Evolutionary conservation across 768 basidiomycete genomes (phyloP).

Genomic region (Mycena crocata): DNA sequence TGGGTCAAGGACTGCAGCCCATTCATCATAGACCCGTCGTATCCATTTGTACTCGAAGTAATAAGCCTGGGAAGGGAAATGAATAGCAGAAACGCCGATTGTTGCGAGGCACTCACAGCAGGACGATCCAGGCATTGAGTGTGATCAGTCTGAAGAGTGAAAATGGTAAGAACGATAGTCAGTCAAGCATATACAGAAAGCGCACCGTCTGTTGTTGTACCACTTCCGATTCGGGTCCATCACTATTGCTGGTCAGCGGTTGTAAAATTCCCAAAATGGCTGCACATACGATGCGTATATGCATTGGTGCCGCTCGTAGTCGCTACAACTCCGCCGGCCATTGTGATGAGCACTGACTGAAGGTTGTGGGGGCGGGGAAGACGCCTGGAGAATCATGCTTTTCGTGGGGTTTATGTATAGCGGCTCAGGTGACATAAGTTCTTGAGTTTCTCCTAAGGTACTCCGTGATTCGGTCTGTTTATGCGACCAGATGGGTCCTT

Average conservation of each 20-base stretch:
- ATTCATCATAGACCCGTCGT: conserved; percentile 86
- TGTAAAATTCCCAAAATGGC: too few relatives aligned
- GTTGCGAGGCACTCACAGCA: conserved; percentile 58
- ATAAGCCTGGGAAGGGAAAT: conserved; percentile 61
- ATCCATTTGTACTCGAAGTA: conserved; percentile 81
- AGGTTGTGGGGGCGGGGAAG: conserved; percentile 44
- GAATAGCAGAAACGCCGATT: not conserved
- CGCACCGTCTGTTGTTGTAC: conserved; percentile 83
- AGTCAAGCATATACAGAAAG: not conserved
- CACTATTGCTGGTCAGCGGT: too few relatives aligned
- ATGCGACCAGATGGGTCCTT: too few relatives aligned
- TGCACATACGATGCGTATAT: conserved; percentile 63
- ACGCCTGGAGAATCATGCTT: conserved; percentile 35
- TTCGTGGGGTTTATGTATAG: conserved; percentile 45
- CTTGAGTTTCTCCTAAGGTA: conserved; percentile 39
- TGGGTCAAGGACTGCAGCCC: conserved; percentile 75
- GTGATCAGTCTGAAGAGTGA: conserved; percentile 58
- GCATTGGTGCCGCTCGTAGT: conserved; percentile 46
- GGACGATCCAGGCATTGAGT: conserved; percentile 77
- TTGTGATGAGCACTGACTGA: conserved; percentile 47
- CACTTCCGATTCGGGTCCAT: conserved; percentile 76
- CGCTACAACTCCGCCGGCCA: conserved; percentile 67
- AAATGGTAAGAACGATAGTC: not conserved
- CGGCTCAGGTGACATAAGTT: conserved; percentile 27
- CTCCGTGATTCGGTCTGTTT: conserved; percentile 17